These are phyloP conservation scores for Hyparrhenia diplandra DNA, from an alignment of 176 grass and related monocot species.

Conservation along the genomic window DNA sequence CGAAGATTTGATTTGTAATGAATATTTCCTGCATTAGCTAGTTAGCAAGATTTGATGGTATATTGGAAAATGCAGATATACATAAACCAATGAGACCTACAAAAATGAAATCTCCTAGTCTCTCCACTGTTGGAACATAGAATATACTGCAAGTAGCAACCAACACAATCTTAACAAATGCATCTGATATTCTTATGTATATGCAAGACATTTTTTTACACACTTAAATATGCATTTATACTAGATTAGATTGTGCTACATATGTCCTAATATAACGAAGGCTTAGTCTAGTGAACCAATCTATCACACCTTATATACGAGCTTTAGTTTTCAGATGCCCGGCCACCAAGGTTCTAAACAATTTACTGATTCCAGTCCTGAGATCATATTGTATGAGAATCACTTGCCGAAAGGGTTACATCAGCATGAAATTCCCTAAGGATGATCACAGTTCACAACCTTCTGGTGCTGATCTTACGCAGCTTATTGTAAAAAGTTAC, in stretches of 20 bases:
- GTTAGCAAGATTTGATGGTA: neutral
- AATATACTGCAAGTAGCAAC: neutral
- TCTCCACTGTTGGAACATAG: neutral
- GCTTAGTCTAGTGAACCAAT: neutral
- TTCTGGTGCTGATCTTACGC: neutral
- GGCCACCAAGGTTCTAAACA: neutral
- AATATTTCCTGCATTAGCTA: no score
- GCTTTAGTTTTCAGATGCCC: neutral
- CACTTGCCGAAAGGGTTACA: neutral
- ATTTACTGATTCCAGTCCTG: neutral
- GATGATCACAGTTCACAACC: neutral
- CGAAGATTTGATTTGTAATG: no score
- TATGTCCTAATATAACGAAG: neutral
- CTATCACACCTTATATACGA: neutral
- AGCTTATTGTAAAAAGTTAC: conserved; percentile 29
- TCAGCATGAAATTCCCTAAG: neutral
- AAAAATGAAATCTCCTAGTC: neutral
- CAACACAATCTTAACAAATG: neutral
- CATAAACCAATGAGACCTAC: neutral
- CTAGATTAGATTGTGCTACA: neutral
- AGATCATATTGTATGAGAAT: neutral
- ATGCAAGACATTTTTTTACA: neutral
- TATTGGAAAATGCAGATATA: neutral
- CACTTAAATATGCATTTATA: neutral
- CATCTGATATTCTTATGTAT: neutral